Evolutionary conservation across 2,329 filamentous ascomycete species (phyloP), one percentile per base, ranked within the genome.

Genomic region (Aureobasidium sp.): DNA sequence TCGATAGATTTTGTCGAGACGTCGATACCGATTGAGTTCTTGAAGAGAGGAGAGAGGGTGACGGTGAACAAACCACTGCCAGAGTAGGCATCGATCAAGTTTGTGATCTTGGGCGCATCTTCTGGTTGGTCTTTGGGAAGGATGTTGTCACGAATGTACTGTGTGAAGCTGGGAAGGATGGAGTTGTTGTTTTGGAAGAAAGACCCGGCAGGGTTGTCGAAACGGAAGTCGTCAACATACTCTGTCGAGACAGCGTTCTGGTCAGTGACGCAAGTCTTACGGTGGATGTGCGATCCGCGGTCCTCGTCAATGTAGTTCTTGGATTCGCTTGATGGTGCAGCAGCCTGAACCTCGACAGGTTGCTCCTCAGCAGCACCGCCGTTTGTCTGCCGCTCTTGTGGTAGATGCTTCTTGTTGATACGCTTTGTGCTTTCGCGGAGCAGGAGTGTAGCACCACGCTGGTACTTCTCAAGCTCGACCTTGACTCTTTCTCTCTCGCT

Each of bases 171-270:
- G 33, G 90, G 85, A 27, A 99, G 86, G 75, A 99, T 97, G 61
- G 91, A 95, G 80, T 97, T 97, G 82, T 99, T 99, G 81, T 99
- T 99, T 73, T 99, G 94, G 83, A 99, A 99, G 79, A 99, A 99
- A 58, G 90, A 86, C 63, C 92, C 92, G 12, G 94, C 94, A 2
- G 89, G 90, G 77, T 96, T 97, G 73, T 87, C 87, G 77, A 99
- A 96, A 70, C 86, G 79, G 78, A 88, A 94, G 73, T 85, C 78
- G 70, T 88, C 90, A 65, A 99, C 84, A 76, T 95, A 97, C 75
- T 99, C 94, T 33, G 89, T 92, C 3, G 89, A 87, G 56, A 82
- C 89, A 66, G 83, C 88, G 67, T 93, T 96, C 73, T 85, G 84
- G 76, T 97, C 86, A 4, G 92, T 96, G 67, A 96, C 85, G 79